Base-by-base conservation (phyloP, 192 early-diverging fungal species). In the Rhizoclosmatium globosum region DNA sequence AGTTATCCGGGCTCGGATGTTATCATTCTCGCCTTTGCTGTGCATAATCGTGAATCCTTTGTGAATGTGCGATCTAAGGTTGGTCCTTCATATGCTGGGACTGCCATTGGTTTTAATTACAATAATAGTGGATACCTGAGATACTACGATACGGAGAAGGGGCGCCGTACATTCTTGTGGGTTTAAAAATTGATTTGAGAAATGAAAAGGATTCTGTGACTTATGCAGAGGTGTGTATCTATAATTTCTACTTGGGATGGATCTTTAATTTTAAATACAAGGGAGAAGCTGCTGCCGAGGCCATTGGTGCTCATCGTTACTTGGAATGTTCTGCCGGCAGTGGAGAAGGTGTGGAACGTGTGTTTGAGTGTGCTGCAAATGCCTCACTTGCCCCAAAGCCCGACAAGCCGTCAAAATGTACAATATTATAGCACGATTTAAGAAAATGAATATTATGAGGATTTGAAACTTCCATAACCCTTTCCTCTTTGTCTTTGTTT, bases 1-100 rank as follows among this genome's bases (percentile, higher is more conserved):
- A 95, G 92, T 58, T 99, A 98, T 79, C 93, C 96, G 6, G 94
- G 95, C 79, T 93, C 94, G 41, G 90, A 98, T 83, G 93, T 97
- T 43, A 80, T 84, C 17, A 61, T 88, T 45, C 89, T 99, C 68
- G 91, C 92, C 77, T 99, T 94, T 81, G 86, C 94, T 47, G 89
- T 97, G 58, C 91, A 93, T 78, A 92, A 93, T 38, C 91, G 91
- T 31, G 90, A 92, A 78, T 93, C 92, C 53, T 91, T 94, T 70
- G 94, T 95, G 19, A 97, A 96, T 83, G 94, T 95, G 43, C 42
- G 42, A 21, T 60, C 67, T 9, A 80, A 80, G 78, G 81, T 82
- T 43, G 17, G 19, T n/a, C 15, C 15, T 23, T 38, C 39, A n/a
- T n/a, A 4, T 66, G 31, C 17, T 15, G 39, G 19, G 19, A 2